These are phyloP conservation scores for Friedmanniomyces simplex DNA, from an alignment of 495 filamentous ascomycete species.

Conservation along the genomic window DNA sequence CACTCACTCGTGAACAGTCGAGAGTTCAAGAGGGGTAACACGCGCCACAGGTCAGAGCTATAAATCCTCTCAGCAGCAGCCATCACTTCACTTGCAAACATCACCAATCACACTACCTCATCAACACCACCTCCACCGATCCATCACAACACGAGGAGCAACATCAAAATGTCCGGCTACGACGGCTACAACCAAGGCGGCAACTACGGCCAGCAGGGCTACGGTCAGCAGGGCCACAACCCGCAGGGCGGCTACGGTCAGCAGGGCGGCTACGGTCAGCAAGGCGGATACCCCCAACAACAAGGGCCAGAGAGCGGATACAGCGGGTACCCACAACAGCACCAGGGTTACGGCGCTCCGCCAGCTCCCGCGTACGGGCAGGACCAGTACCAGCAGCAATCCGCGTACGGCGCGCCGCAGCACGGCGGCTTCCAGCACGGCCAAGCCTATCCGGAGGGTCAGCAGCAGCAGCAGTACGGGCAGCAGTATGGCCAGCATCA, in stretches of 20 bases:
- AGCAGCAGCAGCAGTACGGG: conserved; percentile 8
- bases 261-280: conserved; percentile 23
- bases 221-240: conserved; percentile 34
- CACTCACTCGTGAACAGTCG: not conserved
- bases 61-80: not conserved
- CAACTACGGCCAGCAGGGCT: conserved; percentile 23
- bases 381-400: conserved; percentile 29
- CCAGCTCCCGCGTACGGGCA: conserved; percentile 14
- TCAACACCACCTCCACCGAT: too few relatives aligned
- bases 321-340: conserved; percentile 20
- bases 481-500: conserved; percentile 25
- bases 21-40: not conserved
- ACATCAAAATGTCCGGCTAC: conserved; percentile 8
- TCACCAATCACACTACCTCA: not conserved
- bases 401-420: conserved; percentile 37
- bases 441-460: not conserved
- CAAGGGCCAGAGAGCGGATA: conserved; percentile 25
- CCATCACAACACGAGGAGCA: not conserved
- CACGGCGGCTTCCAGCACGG: conserved; percentile 40
- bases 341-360: conserved; percentile 20
- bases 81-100: not conserved
- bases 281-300: conserved; percentile 34
- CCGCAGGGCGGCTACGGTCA: conserved; percentile 27
- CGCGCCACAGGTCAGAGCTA: not conserved
- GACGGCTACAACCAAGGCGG: conserved; percentile 6